Evolutionary conservation across 768 basidiomycete genomes (phyloP), one percentile per base, ranked within the genome.

Genomic region (Tricholomella constricta): DNA sequence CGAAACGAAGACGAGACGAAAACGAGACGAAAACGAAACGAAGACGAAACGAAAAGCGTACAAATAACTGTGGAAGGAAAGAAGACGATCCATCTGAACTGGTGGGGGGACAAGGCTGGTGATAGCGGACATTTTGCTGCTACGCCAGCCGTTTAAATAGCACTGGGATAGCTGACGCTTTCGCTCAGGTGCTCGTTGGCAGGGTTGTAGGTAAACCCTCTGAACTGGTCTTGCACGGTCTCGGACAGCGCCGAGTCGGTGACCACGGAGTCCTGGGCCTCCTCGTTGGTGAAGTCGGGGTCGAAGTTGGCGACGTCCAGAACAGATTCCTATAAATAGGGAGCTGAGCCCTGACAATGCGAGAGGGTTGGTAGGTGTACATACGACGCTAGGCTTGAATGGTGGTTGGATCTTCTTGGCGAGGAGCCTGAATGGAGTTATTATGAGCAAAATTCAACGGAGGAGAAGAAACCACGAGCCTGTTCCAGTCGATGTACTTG

Each of bases 281-380:
- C 88, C 69, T 99, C 96, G 55, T 88, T 91, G 25, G 95, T 98
- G 67, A 99, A 99, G 70, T 98, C 96, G 22, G 93, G 83, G 70
- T 98, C 97, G 73, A 99, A 98, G 78, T 98, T 94, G 52, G 88
- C 92, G 19, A 95, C 94, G 67, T 97, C 95, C 40, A 97, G 82
- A 1, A 94, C 94, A 49, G 88, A 89, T 76, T 95, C 94, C 86
- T 88, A 37, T 44, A 51, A 51, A 26, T 11, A 62, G 26, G 40
- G 9, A 8, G 17, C 3, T 43, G 14, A 43, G 25, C 14, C 12
- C n/a, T 14, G 25, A 14, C 36, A 7, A 9, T 32, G 3, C 31
- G 10, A 9, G 5, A 27, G n/a, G n/a, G n/a, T n/a, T n/a, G n/a
- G 15, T 14, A 14, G 8, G 8, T 26, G 25, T 45, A 76, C 90